Evolutionary conservation across 148 eudicot genomes (phyloP).

Genomic region (Rhododendron griersonianum): DNA sequence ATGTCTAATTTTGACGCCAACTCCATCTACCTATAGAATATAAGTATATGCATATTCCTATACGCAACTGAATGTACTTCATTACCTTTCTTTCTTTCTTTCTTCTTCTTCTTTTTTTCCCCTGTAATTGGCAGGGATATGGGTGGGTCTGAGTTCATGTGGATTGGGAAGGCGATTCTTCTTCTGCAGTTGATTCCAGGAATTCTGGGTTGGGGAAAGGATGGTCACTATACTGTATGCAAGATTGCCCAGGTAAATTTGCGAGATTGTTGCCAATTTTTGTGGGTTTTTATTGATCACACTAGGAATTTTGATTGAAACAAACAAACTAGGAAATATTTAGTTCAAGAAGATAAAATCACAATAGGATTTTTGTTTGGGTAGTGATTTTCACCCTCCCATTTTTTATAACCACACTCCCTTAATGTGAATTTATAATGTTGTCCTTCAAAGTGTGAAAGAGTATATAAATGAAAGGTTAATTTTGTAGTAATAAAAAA

Average conservation of each 20-base stretch:
- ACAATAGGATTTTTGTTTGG: not conserved
- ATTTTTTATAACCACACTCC: not conserved
- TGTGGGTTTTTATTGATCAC: not conserved
- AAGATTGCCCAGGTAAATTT: slow-evolving; percentile 66
- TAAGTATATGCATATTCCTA: not conserved
- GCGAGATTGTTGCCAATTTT: not conserved
- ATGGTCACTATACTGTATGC: slow-evolving; percentile 64
- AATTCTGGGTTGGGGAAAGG: slow-evolving; percentile 68
- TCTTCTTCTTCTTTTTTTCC: not conserved
- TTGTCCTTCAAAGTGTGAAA: too few relatives aligned
- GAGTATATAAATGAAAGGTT: too few relatives aligned
- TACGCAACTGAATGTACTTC: not conserved
- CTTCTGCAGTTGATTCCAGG: slow-evolving; percentile 43
- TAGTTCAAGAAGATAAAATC: not conserved
- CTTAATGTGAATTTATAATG: too few relatives aligned
- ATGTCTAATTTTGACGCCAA: not conserved
- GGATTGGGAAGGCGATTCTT: slow-evolving; percentile 30
- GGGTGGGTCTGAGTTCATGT: slow-evolving; percentile 20
- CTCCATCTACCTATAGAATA: not conserved
- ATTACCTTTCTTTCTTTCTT: not conserved
- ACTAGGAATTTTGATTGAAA: not conserved
- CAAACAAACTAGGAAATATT: not conserved
- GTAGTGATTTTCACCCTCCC: too few relatives aligned
- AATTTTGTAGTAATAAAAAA: too few relatives aligned
- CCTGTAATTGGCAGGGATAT: slow-evolving; percentile 11